These are phyloP conservation scores for Stemphylium vesicarium DNA, from an alignment of 2,329 filamentous ascomycete species.

Conservation along the genomic window DNA sequence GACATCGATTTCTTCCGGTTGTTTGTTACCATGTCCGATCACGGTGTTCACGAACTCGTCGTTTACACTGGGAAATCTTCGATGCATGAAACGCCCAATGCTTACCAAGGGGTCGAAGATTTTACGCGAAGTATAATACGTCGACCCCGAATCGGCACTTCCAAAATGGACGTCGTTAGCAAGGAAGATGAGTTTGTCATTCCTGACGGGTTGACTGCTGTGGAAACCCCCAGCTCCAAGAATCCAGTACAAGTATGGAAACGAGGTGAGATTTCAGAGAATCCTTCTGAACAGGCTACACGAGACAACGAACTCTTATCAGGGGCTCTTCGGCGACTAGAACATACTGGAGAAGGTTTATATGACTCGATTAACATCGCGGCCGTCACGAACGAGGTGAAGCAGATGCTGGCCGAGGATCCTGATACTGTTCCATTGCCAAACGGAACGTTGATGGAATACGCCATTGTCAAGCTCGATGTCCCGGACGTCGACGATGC, in stretches of 20 bases:
- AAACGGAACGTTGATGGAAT: constrained; percentile 34
- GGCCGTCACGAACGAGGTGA: constrained; percentile 18
- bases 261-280: not conserved
- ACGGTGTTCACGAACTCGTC: constrained; percentile 36
- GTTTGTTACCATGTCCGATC: constrained; percentile 27
- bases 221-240: constrained; percentile 17
- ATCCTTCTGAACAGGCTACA: not conserved
- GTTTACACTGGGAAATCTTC: constrained; percentile 15
- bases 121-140: constrained; percentile 26
- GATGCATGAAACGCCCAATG: not conserved
- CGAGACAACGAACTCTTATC: constrained; percentile 23
- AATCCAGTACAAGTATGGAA: constrained; percentile 11
- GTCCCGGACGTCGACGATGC: constrained; percentile 42
- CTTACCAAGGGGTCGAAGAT: constrained; percentile 16
- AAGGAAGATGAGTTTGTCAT: constrained; percentile 39
- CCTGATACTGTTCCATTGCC: constrained; percentile 7
- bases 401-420: constrained; percentile 17
- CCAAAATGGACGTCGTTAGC: constrained; percentile 7
- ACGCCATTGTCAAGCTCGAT: constrained; percentile 16
- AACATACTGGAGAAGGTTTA: not conserved
- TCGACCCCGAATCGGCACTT: constrained; percentile 3
- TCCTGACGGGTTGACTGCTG: constrained; percentile 29
- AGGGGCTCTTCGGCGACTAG: constrained; percentile 14
- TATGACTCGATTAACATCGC: constrained; percentile 17
- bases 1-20: constrained; percentile 37